Conservation (phyloP, 192 early-diverging fungal species). For the Paraglomus occultum region DNA sequence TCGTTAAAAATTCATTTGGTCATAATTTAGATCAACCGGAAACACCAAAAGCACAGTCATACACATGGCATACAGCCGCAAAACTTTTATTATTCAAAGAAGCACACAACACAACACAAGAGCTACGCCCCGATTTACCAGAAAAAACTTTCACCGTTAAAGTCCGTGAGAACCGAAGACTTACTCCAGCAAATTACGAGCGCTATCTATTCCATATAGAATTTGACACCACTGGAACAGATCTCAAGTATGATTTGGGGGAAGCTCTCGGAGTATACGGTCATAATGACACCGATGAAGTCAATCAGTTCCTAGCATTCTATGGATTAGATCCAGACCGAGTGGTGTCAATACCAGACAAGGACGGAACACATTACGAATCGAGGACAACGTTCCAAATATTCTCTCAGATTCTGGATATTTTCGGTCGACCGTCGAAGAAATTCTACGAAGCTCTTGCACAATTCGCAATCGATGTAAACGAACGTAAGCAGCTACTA, state of each 20-base stretch:
- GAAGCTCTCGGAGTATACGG: slow-evolving; percentile 94
- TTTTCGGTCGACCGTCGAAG: slow-evolving; percentile 94
- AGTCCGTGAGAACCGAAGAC: slow-evolving; percentile 73
- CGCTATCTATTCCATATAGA: slow-evolving; percentile 98
- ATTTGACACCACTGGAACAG: slow-evolving; percentile 79
- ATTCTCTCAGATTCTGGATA: slow-evolving; percentile 79
- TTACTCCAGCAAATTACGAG: slow-evolving; percentile 87
- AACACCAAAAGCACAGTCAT: slow-evolving; percentile 28
- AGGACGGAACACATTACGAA: slow-evolving; percentile 57
- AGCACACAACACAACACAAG: slow-evolving; percentile 51
- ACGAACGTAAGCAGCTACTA: slow-evolving; percentile 64
- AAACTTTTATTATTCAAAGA: slow-evolving; percentile 72
- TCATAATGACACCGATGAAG: slow-evolving; percentile 76
- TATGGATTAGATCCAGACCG: slow-evolving; percentile 71
- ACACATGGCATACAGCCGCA: slow-evolving; percentile 56
- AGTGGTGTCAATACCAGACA: slow-evolving; percentile 54
- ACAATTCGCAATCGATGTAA: slow-evolving; percentile 62
- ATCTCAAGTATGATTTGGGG: slow-evolving; percentile 87
- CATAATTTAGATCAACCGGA: slow-evolving; percentile 30
- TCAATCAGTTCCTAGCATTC: slow-evolving; percentile 66
- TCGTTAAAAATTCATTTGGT: slow-evolving; percentile 31
- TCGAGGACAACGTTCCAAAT: slow-evolving; percentile 75
- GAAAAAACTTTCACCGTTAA: slow-evolving; percentile 62
- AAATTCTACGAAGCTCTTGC: slow-evolving; percentile 88
- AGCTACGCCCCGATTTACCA: slow-evolving; percentile 59